Evolutionary conservation across 2,329 filamentous ascomycete genomes (phyloP), one percentile per base, ranked within the genome.

Genomic region (Cercospora sojina): DNA sequence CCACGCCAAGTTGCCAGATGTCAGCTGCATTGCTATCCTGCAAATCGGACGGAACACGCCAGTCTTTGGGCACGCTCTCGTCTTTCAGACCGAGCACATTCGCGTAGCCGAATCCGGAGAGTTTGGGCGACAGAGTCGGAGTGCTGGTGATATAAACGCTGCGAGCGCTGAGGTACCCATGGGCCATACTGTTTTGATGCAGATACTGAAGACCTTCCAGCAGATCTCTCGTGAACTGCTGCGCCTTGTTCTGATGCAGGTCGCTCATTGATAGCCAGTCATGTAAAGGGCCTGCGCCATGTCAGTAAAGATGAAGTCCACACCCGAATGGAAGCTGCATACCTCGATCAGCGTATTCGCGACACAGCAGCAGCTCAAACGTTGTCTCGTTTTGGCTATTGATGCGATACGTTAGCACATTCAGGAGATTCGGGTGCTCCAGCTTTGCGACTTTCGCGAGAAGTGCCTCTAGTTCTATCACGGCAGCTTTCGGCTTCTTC

Each of bases 1-100:
- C 86, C 31, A 97, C 87, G 4, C 95, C 95, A 73, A 99, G 88
- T 71, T 97, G 91, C 95, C 95, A 99, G 8, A 98, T 87, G 77
- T 98, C 95, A 0, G 92, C 92, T 77, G 97, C 90, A 77, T 90
- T 66, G 6, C 53, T 35, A 13, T 72, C 53, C 25, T 64, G 67
- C 5, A 62, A 31, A 1, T 43, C 51, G 1, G 67, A 59, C 5
- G 69, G 62, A 12, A 62, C 64, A 6, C 63, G 62, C 75, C 75
- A 77, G 18, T 69, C 70, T 18, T 38, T n/a, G 3, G 70, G 62
- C 16, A 71, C 8, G 13, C 53, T 64, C 7, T 66, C 43, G 8
- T 71, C 61, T 5, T 61, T 35, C 1, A 92, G 38, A 9, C 51
- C 87, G 38, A 94, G 80, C 67, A 89, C 86, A 67, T 85, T 83